Evolutionary conservation across 2,329 filamentous ascomycete genomes (phyloP), one percentile per base, ranked within the genome.

Genomic region (Thielaviopsis musarum): DNA sequence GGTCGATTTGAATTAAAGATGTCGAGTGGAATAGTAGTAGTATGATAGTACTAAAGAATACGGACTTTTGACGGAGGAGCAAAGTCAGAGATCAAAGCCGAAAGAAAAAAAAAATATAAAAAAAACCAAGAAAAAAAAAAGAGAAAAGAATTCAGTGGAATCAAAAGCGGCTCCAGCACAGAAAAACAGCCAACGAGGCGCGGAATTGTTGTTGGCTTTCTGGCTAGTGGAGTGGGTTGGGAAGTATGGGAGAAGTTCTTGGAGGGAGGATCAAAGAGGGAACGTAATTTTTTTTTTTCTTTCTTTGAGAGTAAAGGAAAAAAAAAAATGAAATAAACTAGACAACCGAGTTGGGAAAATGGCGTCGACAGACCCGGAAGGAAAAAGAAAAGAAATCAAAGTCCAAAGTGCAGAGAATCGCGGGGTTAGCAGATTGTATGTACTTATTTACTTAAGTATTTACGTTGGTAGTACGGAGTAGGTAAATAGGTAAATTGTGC

Each of bases 331-430:
- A 26, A 48, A 12, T 24, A 13, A 56, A 56, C 12, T n/a, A 17
- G 17, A 49, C 19, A 49, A 56, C n/a, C 13, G 41, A 41, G 15
- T n/a, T 28, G 26, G 26, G 26, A 54, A 28, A n/a, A n/a, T n/a
- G n/a, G n/a, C n/a, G n/a, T n/a, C n/a, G 22, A 54, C 38, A 55
- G n/a, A 12, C 21, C 30, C 24, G 21, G 45, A 48, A 28, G 45
- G 52, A 38, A 48, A 58, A 45, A 48, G 45, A 52, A 48, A 52
- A 28, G 56, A 30, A 53, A 22, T 48, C 49, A 57, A 41, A 41
- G 56, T 58, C 48, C n/a, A n/a, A n/a, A n/a, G n/a, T n/a, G n/a
- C n/a, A n/a, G 28, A 58, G 49, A 58, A 58, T 58, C 56, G 56
- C 56, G 56, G 56, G 56, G 56, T 58, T 53, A 13, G 30, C 38